Conservation (phyloP, 1,284 basidiomycete genomes). For the Leccinum insigne region DNA sequence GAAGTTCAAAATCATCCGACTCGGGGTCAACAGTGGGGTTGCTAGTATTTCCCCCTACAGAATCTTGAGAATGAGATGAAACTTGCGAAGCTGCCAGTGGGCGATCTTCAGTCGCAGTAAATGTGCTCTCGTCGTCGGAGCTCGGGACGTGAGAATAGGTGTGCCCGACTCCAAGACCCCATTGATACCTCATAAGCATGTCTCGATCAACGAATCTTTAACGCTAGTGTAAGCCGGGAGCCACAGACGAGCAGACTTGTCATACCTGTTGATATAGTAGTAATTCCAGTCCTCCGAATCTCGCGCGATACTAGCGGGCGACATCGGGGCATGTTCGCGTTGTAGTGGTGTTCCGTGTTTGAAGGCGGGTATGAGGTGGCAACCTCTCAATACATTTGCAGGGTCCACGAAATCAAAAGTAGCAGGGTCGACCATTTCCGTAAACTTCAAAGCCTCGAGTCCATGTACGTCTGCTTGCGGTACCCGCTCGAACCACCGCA, state of each 20-base stretch:
- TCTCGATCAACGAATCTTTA: constrained; percentile 12
- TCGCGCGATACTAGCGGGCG: background rate
- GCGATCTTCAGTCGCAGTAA: too few species aligned
- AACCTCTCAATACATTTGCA: background rate
- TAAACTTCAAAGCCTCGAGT: background rate
- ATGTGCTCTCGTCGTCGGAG: background rate
- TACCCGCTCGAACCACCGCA: background rate
- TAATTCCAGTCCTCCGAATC: background rate
- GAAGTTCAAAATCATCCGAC: too few species aligned
- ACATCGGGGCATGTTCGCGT: background rate
- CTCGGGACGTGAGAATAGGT: background rate
- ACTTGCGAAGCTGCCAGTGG: too few species aligned
- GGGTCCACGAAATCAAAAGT: background rate
- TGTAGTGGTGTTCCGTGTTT: background rate
- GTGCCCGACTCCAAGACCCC: constrained; percentile 9
- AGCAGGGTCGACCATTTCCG: background rate
- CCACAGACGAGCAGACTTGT: background rate
- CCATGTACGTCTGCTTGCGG: background rate
- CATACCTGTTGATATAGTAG: background rate
- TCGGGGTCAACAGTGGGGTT: too few species aligned
- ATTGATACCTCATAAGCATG: constrained; percentile 4
- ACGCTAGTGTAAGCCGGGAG: background rate
- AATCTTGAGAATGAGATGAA: background rate
- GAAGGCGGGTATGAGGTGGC: background rate
- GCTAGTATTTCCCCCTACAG: too few species aligned